phyloP scores from a whole-genome alignment of 2,329 filamentous ascomycete species.

The Paracorniculantispora psalliotae region DNA sequence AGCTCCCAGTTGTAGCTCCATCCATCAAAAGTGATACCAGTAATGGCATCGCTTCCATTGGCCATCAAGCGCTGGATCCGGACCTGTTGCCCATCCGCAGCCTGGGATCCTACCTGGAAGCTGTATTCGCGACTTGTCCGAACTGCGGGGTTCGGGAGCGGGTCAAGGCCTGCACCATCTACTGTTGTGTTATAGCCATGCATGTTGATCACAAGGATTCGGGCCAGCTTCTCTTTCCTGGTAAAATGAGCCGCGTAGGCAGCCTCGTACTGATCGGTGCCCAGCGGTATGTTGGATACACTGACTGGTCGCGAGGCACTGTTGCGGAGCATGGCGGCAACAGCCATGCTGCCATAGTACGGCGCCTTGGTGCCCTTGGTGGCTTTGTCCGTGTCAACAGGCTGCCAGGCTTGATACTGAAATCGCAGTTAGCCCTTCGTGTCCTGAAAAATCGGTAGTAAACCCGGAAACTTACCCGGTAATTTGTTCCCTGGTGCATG shows the following conservation, averaged over 20 bases:
- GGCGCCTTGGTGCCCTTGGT: constrained; percentile 56
- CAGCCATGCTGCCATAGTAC: constrained; percentile 51
- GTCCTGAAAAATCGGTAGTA: not conserved
- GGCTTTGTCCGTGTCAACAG: constrained; percentile 44
- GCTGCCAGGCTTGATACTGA: constrained; percentile 56
- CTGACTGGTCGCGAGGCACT: constrained; percentile 31
- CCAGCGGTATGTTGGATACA: constrained; percentile 43
- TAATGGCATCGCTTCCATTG: constrained; percentile 59
- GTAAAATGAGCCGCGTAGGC: constrained; percentile 45
- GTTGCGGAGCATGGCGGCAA: constrained; percentile 34
- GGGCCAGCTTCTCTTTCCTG: constrained; percentile 40
- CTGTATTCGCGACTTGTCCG: constrained; percentile 26
- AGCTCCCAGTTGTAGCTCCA: constrained; percentile 58
- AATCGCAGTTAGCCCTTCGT: not conserved
- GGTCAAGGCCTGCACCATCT: constrained; percentile 28
- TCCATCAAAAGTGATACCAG: constrained; percentile 57
- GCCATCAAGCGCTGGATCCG: constrained; percentile 47
- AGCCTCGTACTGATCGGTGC: constrained; percentile 34
- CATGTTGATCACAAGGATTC: constrained; percentile 55
- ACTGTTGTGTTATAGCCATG: constrained; percentile 53
- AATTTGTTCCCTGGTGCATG: constrained; percentile 62
- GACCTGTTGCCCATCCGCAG: constrained; percentile 22
- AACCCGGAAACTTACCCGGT: constrained; percentile 34
- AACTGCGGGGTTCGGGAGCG: constrained; percentile 22
- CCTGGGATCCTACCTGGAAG: constrained; percentile 39